phyloP scores from a whole-genome alignment of 768 basidiomycete species.

The Fibroporia radiculosa region DNA sequence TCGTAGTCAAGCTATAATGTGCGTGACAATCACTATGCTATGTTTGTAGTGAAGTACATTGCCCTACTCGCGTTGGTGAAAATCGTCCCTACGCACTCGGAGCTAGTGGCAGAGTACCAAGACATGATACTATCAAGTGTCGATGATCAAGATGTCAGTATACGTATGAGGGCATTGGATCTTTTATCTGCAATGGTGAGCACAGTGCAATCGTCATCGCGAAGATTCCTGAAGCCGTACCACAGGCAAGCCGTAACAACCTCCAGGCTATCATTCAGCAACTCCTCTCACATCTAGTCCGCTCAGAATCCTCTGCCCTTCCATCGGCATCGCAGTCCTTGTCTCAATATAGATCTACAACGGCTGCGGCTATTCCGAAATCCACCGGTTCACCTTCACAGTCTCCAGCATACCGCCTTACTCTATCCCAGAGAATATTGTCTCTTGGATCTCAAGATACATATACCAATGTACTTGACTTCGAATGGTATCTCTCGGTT shows the following conservation, averaged over 20 bases:
- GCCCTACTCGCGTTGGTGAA: conserved; percentile 91
- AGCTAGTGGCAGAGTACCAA: conserved; percentile 87
- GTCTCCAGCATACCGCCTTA: conserved; percentile 80
- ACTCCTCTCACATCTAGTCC: conserved; percentile 78
- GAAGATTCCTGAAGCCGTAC: too few species aligned
- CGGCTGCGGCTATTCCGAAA: conserved; percentile 16
- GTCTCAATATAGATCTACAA: conserved; percentile 43
- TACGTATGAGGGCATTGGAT: conserved; percentile 93
- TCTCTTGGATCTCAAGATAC: conserved; percentile 76
- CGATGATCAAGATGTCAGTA: conserved; percentile 90
- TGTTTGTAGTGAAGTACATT: conserved; percentile 86
- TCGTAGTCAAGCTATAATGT: neutral
- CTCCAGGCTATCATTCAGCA: conserved; percentile 88
- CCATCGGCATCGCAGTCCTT: conserved; percentile 51
- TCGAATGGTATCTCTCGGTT: conserved; percentile 97
- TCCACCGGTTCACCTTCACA: conserved; percentile 45
- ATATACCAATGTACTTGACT: conserved; percentile 85
- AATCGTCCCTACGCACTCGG: conserved; percentile 87
- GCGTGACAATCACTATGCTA: conserved; percentile 1
- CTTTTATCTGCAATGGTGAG: conserved; percentile 88
- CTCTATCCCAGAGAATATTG: conserved; percentile 77
- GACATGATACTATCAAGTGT: conserved; percentile 85
- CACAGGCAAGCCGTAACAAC: conserved; percentile 79
- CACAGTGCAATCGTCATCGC: neutral
- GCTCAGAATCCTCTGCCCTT: conserved; percentile 40